These are phyloP conservation scores for Fragaria iinumae DNA, from an alignment of 306 rosid genomes.

Conservation along the genomic window DNA sequence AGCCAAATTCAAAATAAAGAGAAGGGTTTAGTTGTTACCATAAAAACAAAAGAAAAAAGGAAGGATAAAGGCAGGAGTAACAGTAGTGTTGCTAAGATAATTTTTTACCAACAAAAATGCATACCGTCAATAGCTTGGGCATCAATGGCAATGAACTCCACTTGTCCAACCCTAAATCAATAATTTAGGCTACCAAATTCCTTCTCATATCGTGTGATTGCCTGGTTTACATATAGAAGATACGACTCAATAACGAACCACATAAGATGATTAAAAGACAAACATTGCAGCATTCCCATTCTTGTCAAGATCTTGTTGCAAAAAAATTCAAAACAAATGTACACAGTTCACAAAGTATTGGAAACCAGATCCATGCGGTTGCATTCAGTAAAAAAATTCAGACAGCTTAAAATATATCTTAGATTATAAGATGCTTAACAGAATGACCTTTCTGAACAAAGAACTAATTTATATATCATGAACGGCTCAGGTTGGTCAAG, in stretches of 20 bases:
- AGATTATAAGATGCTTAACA: constrained; percentile 4
- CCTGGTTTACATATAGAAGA: constrained; percentile 34
- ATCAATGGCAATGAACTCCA: constrained; percentile 73
- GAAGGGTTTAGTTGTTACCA: background rate
- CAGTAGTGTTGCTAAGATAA: background rate
- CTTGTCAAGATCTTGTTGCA: constrained; percentile 1
- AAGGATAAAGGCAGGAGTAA: background rate
- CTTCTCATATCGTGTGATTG: constrained; percentile 59
- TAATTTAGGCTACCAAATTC: constrained; percentile 62
- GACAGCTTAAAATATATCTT: background rate
- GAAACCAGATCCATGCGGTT: background rate
- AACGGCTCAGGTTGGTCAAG: background rate
- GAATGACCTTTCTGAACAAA: background rate
- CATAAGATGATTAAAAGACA: constrained; percentile 11
- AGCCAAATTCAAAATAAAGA: background rate
- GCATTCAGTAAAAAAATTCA: background rate
- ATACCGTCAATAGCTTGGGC: constrained; percentile 78
- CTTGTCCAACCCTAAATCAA: constrained; percentile 56
- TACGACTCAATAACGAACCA: constrained; percentile 3
- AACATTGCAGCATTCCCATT: background rate
- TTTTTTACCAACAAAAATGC: background rate
- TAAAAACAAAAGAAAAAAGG: background rate
- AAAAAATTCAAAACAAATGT: background rate
- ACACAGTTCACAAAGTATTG: background rate
- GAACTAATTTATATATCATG: background rate